Percentiles rank a stretch among this genome's conserved stretches.
These are phyloP conservation scores for Candida ovalis DNA, from an alignment of 805 yeast genomes.

Conservation along the genomic window DNA sequence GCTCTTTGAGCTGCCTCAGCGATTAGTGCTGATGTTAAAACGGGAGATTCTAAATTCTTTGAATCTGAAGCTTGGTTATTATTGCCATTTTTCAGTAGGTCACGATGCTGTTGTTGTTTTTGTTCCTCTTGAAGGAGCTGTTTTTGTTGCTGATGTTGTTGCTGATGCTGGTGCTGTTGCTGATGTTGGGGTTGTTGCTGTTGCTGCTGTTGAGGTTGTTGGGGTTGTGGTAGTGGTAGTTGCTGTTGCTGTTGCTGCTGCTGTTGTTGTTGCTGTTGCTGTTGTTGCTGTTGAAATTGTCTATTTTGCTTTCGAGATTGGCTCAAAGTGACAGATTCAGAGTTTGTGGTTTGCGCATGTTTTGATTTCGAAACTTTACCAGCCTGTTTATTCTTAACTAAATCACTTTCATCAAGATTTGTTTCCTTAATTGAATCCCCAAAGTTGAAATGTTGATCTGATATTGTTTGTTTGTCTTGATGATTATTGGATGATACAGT, in stretches of 20 bases:
- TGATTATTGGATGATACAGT: neutral
- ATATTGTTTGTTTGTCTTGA: neutral
- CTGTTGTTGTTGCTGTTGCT: neutral
- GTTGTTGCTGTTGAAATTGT: too few relatives aligned
- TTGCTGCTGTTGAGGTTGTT: neutral
- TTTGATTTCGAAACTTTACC: neutral
- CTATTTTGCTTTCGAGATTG: too few relatives aligned
- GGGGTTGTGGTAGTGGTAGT: neutral
- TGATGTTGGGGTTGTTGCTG: constrained; percentile 9
- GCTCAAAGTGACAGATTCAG: too few relatives aligned
- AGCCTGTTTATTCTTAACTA: neutral
- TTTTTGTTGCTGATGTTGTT: constrained; percentile 1
- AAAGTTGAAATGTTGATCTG: neutral
- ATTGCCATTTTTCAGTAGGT: neutral
- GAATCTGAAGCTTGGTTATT: neutral
- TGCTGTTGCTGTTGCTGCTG: constrained; percentile 5
- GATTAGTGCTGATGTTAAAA: constrained; percentile 38
- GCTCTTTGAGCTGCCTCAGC: constrained; percentile 44
- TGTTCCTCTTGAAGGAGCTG: constrained; percentile 7
- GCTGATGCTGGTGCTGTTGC: neutral
- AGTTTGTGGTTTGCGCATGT: too few relatives aligned
- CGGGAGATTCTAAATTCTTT: neutral
- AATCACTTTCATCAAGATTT: neutral
- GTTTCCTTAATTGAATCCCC: neutral
- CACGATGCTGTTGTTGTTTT: neutral